These are phyloP conservation scores for Pulicaria dysenterica DNA, from an alignment of 129 eudicot species.

Conservation along the genomic window DNA sequence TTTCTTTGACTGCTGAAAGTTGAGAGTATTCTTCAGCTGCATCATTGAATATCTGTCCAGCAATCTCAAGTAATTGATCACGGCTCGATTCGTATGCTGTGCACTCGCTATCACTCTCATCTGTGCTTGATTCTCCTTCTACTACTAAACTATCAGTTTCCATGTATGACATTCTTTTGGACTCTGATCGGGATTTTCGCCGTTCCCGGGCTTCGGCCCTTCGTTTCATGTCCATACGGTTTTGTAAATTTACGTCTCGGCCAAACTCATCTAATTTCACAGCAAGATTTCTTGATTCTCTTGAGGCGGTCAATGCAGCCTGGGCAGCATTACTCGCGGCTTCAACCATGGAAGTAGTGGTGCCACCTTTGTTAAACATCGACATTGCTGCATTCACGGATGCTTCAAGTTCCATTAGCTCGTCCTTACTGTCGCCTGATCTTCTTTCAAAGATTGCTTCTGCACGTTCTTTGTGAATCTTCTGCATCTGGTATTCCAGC, in stretches of 20 bases:
- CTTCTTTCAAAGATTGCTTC: constrained; percentile 69
- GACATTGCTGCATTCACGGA: constrained; percentile 74
- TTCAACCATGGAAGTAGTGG: constrained; percentile 45
- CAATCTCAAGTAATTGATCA: constrained; percentile 67
- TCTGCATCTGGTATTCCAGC: constrained; percentile 88
- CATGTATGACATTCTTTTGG: constrained; percentile 55
- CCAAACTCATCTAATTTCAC: constrained; percentile 86
- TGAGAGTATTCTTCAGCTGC: constrained; percentile 83
- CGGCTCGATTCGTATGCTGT: constrained; percentile 83
- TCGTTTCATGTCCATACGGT: constrained; percentile 77
- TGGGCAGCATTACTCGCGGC: constrained; percentile 71
- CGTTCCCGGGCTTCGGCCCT: constrained; percentile 66
- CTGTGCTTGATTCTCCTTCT: constrained; percentile 98
- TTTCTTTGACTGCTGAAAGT: constrained; percentile 70
- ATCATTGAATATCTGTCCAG: constrained; percentile 85
- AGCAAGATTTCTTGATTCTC: constrained; percentile 61
- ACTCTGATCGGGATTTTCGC: constrained; percentile 62
- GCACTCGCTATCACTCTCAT: constrained; percentile 88
- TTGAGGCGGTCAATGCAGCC: constrained; percentile 58
- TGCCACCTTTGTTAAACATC: constrained; percentile 64
- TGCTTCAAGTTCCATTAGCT: constrained; percentile 74
- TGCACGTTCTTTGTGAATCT: constrained; percentile 92
- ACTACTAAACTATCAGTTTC: constrained; percentile 43
- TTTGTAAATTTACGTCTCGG: constrained; percentile 73
- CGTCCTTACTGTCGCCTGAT: constrained; percentile 74